Base-by-base conservation (phyloP, 306 rosid species). In the Dalbergia oliveri region DNA sequence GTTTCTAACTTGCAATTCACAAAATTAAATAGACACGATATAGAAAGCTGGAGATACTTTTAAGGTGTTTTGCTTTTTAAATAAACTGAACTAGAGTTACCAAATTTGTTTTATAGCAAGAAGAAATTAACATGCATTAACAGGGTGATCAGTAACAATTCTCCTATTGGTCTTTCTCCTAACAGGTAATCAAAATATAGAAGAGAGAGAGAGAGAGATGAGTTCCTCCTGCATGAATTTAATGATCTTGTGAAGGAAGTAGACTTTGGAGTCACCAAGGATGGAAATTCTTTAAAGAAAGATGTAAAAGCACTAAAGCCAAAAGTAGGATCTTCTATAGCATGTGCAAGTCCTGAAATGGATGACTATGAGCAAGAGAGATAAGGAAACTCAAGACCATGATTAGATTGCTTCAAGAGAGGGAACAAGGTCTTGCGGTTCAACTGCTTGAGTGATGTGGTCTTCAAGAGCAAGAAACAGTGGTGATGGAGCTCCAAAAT, bases 391-490 rank as follows among this genome's bases (percentile, higher is more conserved):
- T 95, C 34, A 86, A 82, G 77, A 84, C 78, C 85, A 88, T 79
- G 84, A 81, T 95, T 73, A 83, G 80, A 84, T 49, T 81, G 80
- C 97, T 95, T 84, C 87, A 81, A 76, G 23, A 21, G 23, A 21
- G 23, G 23, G 23, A 21, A 21, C 23, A 21, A 21, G 23, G 23
- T 21, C 23, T 91, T 7, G 97, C 93, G 89, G 87, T 86, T 59
- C 94, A 91, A 82, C 73, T 95, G 69, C 98, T 93, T 1, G 97
- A 91, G 86, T 90, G 85, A 44, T 91, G 88, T 58, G 97, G 97
- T 75, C 93, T 93, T 31, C 91, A 81, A 82, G 98, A 95, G 91
- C 91, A 93, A 85, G 92, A 91, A 81, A 80, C 87, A 49, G 86
- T 86, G 3, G 94, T 87, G 8, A 81, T 81, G 86, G 99, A 95